Conservation (phyloP, 2,329 filamentous ascomycete species). For the Exophiala aquamarina region DNA sequence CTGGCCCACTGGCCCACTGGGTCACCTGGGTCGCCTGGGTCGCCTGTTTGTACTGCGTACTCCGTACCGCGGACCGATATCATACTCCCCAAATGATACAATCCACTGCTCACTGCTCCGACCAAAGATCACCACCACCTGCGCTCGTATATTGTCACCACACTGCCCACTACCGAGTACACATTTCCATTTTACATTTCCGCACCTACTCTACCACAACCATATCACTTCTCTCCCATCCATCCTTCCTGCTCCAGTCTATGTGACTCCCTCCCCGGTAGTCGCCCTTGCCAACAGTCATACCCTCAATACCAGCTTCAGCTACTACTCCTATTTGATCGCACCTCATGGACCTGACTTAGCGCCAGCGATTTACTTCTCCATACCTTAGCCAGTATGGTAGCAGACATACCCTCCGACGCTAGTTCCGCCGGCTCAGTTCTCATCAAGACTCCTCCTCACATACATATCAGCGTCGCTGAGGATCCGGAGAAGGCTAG, state of each 20-base stretch:
- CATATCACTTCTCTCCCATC: constrained; percentile 4
- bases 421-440: constrained; percentile 20
- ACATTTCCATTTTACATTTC: no score
- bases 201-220: no score
- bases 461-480: constrained; percentile 9
- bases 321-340: not conserved
- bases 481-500: constrained; percentile 10
- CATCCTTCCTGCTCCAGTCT: not conserved
- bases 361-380: constrained; percentile 10
- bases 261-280: not conserved
- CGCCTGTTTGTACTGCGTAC: no score
- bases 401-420: constrained; percentile 18
- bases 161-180: no score
- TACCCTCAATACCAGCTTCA: no score
- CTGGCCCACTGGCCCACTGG: no score
- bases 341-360: constrained; percentile 18
- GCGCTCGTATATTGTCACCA: no score
- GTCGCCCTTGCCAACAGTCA: not conserved
- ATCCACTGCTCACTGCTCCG: no score
- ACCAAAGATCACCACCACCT: no score
- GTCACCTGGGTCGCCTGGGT: no score
- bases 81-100: no score
- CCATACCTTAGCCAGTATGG: constrained; percentile 19
- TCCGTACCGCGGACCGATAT: no score
- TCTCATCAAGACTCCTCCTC: constrained; percentile 11